Conservation (phyloP, 2,329 filamentous ascomycete species). For the Claviceps sorghi region DNA sequence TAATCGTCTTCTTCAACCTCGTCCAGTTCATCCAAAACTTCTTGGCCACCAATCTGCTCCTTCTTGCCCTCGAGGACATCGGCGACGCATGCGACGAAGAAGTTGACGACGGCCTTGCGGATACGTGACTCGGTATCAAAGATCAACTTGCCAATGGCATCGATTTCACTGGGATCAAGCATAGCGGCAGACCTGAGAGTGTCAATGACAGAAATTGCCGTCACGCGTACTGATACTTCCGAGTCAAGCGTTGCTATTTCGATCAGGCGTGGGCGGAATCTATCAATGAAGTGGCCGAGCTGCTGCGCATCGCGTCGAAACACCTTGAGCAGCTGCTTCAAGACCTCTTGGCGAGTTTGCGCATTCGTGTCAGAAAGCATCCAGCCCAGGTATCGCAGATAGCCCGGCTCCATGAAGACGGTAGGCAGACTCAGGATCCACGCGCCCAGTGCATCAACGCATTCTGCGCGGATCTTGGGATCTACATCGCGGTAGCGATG, state of each 20-base stretch:
- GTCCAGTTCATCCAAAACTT: conserved; percentile 61
- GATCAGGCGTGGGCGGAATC: conserved; percentile 72
- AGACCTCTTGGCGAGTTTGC: conserved; percentile 65
- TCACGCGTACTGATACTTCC: conserved; percentile 65
- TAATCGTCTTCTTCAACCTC: conserved; percentile 61
- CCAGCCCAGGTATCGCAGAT: conserved; percentile 91
- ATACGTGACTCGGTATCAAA: conserved; percentile 78
- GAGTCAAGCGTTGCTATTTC: conserved; percentile 85
- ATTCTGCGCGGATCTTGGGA: conserved; percentile 74
- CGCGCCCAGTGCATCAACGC: conserved; percentile 67
- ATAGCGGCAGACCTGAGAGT: conserved; percentile 70
- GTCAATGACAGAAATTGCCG: conserved; percentile 69
- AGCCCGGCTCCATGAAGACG: conserved; percentile 78
- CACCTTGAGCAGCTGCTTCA: conserved; percentile 67
- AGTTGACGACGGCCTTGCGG: conserved; percentile 74
- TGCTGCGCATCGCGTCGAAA: conserved; percentile 72
- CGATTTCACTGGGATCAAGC: conserved; percentile 82
- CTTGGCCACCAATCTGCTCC: conserved; percentile 71
- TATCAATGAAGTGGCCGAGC: conserved; percentile 82
- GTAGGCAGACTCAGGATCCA: conserved; percentile 82
- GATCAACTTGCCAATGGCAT: conserved; percentile 71
- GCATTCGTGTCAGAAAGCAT: conserved; percentile 71
- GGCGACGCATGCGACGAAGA: conserved; percentile 78
- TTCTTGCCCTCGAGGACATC: conserved; percentile 67
- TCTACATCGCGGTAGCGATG: conserved; percentile 94